Conservation (phyloP, 2,329 filamentous ascomycete genomes). For the Achaetomium macrosporum region DNA sequence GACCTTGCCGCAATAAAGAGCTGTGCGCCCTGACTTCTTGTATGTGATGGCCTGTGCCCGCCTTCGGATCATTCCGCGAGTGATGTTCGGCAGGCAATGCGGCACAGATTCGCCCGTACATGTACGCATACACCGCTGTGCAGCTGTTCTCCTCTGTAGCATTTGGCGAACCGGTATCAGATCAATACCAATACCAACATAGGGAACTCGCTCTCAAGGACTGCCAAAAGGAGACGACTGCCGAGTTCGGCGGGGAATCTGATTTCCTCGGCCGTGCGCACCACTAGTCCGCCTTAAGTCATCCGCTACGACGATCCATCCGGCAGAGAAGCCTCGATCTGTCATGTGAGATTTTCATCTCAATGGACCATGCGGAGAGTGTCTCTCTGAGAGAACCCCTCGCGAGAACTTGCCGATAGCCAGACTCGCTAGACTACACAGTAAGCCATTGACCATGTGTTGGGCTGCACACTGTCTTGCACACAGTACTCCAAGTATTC, state of each 20-base stretch:
- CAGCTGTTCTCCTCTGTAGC: too few species aligned
- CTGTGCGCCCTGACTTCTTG: conserved; percentile 5
- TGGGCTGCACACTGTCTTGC: not conserved
- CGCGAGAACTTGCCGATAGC: too few species aligned
- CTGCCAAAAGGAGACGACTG: conserved; percentile 8
- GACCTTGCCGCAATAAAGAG: conserved; percentile 7
- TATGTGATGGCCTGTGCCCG: not conserved
- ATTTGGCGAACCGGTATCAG: too few species aligned
- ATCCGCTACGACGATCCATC: not conserved
- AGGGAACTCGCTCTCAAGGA: not conserved
- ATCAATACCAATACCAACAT: too few species aligned
- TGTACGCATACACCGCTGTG: too few species aligned
- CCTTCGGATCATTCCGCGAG: not conserved
- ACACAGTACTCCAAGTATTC: not conserved
- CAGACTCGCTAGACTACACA: too few species aligned
- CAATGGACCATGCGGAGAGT: not conserved
- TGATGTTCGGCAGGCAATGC: not conserved
- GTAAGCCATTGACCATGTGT: too few species aligned
- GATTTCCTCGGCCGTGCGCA: conserved; percentile 2
- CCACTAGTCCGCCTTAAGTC: conserved; percentile 1
- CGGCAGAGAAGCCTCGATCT: not conserved
- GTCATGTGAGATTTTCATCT: not conserved
- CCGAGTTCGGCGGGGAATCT: not conserved
- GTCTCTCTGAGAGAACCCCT: too few species aligned
- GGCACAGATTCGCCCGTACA: not conserved